A percentile compares a stretch with the other conserved stretches of the same genome.
phyloP scores from a whole-genome alignment of 1,284 basidiomycete species.

The Rhodofomes roseus region DNA sequence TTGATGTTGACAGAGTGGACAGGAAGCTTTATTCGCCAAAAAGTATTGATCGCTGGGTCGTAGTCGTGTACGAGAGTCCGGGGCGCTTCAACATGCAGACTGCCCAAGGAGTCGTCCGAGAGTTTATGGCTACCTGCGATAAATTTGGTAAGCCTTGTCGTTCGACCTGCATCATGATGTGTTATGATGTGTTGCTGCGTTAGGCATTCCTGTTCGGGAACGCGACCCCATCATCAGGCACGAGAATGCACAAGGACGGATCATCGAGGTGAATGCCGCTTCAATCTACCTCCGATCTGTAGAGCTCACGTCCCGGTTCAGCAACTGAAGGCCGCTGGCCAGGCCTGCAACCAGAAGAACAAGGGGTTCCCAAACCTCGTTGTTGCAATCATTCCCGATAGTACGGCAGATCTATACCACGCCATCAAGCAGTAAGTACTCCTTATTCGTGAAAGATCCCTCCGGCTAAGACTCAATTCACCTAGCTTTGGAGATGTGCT shows the following conservation, averaged over 20 bases:
- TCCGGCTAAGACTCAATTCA: too few species aligned
- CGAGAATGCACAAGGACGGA: constrained; percentile 50
- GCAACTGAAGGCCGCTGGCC: constrained; percentile 49
- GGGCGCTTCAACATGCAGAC: constrained; percentile 43
- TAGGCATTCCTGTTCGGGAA: constrained; percentile 50
- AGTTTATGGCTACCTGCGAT: constrained; percentile 42
- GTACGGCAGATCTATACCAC: constrained; percentile 70
- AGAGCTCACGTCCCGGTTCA: constrained; percentile 9
- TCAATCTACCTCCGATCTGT: background rate
- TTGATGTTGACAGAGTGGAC: constrained; percentile 56
- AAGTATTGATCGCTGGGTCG: constrained; percentile 49
- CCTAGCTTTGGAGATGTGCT: constrained; percentile 66
- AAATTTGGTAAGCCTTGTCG: constrained; percentile 49
- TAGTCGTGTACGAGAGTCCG: constrained; percentile 59
- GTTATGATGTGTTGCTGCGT: background rate
- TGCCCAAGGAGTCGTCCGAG: constrained; percentile 47
- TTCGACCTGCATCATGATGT: background rate
- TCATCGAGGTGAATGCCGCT: constrained; percentile 37
- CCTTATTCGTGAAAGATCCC: too few species aligned
- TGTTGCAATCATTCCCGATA: constrained; percentile 67
- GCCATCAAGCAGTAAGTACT: constrained; percentile 77
- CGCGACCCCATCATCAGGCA: constrained; percentile 42
- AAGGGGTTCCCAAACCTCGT: constrained; percentile 47
- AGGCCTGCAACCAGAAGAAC: constrained; percentile 36
- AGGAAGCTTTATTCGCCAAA: constrained; percentile 57